Conservation (phyloP, 2,329 filamentous ascomycete species). For the Chrysoporthe cubensis region DNA sequence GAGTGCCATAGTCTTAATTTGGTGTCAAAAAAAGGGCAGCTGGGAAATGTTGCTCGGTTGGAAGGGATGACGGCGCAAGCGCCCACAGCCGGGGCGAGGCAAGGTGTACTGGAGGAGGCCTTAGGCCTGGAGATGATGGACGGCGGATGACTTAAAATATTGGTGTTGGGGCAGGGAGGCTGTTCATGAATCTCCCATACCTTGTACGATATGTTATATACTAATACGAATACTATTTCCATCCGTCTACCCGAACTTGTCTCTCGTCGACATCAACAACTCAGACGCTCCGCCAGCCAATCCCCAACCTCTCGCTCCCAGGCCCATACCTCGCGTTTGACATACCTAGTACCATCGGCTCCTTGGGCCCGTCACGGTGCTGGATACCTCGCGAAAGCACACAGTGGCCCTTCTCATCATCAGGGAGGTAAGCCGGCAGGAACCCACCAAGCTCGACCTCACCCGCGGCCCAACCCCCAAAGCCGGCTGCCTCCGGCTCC, state of each 20-base stretch:
- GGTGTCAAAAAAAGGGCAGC: neutral
- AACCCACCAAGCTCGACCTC: neutral
- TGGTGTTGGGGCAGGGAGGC: neutral
- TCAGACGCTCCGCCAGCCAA: slow-evolving; percentile 32
- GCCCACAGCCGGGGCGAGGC: too few species aligned
- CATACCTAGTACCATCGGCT: slow-evolving; percentile 29
- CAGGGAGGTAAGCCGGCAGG: slow-evolving; percentile 18
- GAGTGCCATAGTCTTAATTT: neutral
- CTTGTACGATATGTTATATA: neutral
- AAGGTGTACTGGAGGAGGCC: neutral
- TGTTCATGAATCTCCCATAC: neutral
- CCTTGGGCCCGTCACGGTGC: neutral
- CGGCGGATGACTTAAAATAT: neutral
- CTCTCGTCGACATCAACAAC: neutral
- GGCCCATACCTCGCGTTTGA: slow-evolving; percentile 31
- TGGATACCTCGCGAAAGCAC: neutral
- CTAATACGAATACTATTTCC: neutral
- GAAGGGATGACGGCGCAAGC: neutral
- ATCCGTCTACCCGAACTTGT: neutral
- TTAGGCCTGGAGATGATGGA: neutral
- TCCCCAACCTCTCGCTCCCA: slow-evolving; percentile 28
- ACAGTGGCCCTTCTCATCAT: slow-evolving; percentile 9
- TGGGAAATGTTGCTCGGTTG: neutral
- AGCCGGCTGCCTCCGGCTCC: neutral
- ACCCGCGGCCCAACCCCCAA: neutral